Conservation (phyloP, 2,329 filamentous ascomycete genomes). For the Pseudocercospora vitis region DNA sequence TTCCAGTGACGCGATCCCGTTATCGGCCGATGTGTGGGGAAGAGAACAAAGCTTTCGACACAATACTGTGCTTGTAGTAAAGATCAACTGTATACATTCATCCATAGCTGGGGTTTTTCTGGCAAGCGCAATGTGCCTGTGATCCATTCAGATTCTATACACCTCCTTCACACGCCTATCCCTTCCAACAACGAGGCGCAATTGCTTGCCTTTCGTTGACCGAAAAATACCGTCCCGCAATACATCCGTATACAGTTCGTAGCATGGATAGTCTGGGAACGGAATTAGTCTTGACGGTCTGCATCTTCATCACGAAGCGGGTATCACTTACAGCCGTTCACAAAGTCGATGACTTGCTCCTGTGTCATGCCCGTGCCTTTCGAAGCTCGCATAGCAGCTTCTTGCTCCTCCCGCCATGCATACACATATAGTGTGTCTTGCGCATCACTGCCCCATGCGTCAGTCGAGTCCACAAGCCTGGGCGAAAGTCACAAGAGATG, state of each 20-base stretch:
- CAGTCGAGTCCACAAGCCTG: neutral
- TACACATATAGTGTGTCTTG: constrained; percentile 75
- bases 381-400: constrained; percentile 64
- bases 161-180: constrained; percentile 45
- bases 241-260: constrained; percentile 55
- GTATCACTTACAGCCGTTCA: constrained; percentile 59
- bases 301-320: neutral
- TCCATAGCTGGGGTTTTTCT: too few relatives aligned
- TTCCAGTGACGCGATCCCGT: neutral
- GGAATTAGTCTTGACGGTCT: constrained; percentile 6
- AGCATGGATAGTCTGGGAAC: constrained; percentile 51
- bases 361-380: constrained; percentile 79
- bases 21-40: neutral
- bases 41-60: too few relatives aligned
- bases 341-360: constrained; percentile 74
- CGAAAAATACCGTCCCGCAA: constrained; percentile 53
- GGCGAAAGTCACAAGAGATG: constrained; percentile 9
- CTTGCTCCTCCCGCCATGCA: constrained; percentile 79
- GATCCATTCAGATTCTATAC: constrained; percentile 19
- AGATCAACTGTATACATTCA: too few relatives aligned
- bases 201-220: constrained; percentile 46
- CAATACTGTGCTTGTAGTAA: too few relatives aligned
- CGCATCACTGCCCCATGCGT: constrained; percentile 58
- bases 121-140: too few relatives aligned
- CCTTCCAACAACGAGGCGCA: constrained; percentile 52